Base-by-base conservation (phyloP, 495 filamentous ascomycete genomes). In the Daldinia childiae region DNA sequence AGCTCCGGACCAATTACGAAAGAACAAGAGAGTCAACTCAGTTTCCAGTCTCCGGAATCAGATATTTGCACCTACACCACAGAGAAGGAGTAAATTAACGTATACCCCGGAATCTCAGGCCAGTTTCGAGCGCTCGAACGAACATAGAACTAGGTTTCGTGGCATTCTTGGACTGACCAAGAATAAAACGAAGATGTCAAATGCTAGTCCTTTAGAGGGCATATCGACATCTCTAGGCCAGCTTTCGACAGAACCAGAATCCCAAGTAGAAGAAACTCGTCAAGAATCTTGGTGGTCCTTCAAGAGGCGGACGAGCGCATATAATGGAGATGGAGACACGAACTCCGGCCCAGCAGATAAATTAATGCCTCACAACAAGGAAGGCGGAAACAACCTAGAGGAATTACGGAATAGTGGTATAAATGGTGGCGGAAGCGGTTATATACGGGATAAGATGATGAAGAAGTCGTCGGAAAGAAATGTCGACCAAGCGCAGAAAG, bases 261-360 rank as follows among this genome's bases (percentile, higher is more conserved):
- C 12, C 7, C 38, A 6, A 6, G 15, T 15, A 11, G n/a, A 52
- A 32, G n/a, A 43, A 19, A 27, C 4, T 36, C 45, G 41, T 32
- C 45, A 14, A n/a, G 64, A 30, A 64, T 34, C 19, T 17, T 63
- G 64, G 64, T 68, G 69, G 69, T 34, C 27, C 1, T 41, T 57
- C 60, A 68, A 57, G 39, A 68, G 51, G 36, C 43, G 17, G 19
- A 51, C 12, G 30, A 48, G 48, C 8, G 12, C 26, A 14, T 14
- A 36, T 27, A 21, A 48, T 6, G 19, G 56, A 27, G 26, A 36
- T 30, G 7, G 26, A 48, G 14, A 54, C 5, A 9, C 5, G 11
- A 58, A 27, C 21, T 57, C 43, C 52, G 32, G 26, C 38, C 45
- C 30, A 0, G 48, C 19, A n/a, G 8, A 48, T 36, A 9, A 12